These are phyloP conservation scores for Aspergillus heteromorphus DNA, from an alignment of 495 filamentous ascomycete species.

Conservation along the genomic window DNA sequence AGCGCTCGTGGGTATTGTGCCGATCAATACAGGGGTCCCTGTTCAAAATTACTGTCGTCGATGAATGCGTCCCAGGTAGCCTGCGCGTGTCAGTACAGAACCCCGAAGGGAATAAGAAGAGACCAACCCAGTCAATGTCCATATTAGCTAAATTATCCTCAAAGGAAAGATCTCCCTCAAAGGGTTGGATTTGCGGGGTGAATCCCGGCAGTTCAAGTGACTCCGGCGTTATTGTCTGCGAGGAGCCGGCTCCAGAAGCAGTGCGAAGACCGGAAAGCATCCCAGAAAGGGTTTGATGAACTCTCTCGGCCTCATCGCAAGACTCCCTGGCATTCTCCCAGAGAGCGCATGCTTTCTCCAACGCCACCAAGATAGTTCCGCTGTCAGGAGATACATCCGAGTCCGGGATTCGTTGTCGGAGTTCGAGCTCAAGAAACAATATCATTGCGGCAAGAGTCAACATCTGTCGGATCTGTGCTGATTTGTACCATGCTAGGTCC, in stretches of 20 bases:
- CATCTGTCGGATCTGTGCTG: constrained; percentile 4
- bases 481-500: constrained; percentile 1
- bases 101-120: neutral
- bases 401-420: neutral
- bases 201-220: neutral
- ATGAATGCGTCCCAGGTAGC: constrained; percentile 5
- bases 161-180: neutral
- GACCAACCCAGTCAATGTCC: constrained; percentile 7
- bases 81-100: neutral
- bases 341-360: neutral
- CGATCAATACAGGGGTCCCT: neutral
- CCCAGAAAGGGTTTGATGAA: neutral
- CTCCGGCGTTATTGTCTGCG: neutral
- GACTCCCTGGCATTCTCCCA: neutral
- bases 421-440: constrained; percentile 5
- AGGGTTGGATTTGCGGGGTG: neutral
- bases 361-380: neutral
- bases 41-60: neutral
- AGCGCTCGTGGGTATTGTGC: no score
- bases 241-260: neutral
- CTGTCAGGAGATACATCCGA: neutral
- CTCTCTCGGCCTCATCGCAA: neutral
- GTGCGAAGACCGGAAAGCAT: neutral
- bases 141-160: neutral
- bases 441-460: constrained; percentile 4